Evolutionary conservation across 371 early-diverging fungal species (phyloP), one percentile per base, ranked within the genome.

Genomic region (Phascolomyces articulosus): DNA sequence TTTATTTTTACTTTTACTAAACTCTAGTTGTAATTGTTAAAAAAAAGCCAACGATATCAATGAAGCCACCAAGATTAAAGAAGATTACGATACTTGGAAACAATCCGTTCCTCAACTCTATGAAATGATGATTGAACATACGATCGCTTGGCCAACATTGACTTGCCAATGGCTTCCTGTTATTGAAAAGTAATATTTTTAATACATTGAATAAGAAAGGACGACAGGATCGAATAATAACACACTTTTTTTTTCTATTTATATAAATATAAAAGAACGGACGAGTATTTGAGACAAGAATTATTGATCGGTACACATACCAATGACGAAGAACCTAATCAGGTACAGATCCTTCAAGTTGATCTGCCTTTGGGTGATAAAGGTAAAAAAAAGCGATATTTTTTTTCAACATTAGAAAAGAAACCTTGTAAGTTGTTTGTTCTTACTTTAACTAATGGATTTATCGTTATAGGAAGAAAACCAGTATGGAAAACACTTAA

Each of bases 121-220:
- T 74, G 99, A 99, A 82, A 84, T 96, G 58, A 89, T 99, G 38
- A 87, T 98, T n/a, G 96, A 98, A 20, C 97, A 98, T 69, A 95
- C 96, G 4, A 82, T 99, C 18, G 95, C 97, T 64, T 99, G 99
- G 99, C 99, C 99, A 4, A 93, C 97, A 44, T 84, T 99, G 55
- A 98, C 98, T 15, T 91, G 93, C 61, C 99, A 99, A 82, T 99
- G 98, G 99, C 90, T 99, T 66, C 99, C 99, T 2, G 97, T 97
- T 69, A 85, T 94, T 26, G 94, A 95, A 71, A 85, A 86, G 94
- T 91, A 84, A 59, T 31, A 31, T 31, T 6, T 34, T 9, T 34
- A 9, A 34, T 34, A 9, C 34, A 11, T 34, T 34, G 11, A 31
- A 34, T 34, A 11, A 34, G 11, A 34, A 34, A 34, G 34, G 11